Conservation (phyloP, 2,329 filamentous ascomycete genomes). For the Sarocladiaceae sp. region DNA sequence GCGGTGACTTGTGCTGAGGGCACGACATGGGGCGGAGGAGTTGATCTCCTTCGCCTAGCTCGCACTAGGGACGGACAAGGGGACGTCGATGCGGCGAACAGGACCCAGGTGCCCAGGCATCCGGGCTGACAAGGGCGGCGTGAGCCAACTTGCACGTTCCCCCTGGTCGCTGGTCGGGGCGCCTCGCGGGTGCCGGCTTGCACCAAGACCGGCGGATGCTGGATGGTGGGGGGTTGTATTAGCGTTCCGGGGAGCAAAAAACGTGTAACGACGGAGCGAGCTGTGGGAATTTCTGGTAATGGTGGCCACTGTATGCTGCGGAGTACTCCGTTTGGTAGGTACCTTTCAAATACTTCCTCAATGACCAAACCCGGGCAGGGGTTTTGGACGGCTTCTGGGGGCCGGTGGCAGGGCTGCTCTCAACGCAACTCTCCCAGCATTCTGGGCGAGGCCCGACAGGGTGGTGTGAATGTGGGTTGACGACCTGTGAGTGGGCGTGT, state of each 20-base stretch:
- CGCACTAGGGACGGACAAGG: neutral
- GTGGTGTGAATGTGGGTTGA: constrained; percentile 9
- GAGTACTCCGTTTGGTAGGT: too few relatives aligned
- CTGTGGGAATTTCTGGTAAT: neutral
- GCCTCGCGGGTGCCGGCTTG: constrained; percentile 6
- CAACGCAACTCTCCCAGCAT: constrained; percentile 3
- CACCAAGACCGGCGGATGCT: constrained; percentile 3
- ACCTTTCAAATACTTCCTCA: constrained; percentile 4
- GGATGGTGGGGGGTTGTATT: constrained; percentile 6
- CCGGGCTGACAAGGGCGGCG: constrained; percentile 8
- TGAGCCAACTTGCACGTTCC: neutral
- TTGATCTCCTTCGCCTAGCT: too few relatives aligned
- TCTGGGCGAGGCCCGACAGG: constrained; percentile 6
- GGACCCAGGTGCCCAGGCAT: neutral
- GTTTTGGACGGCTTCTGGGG: neutral
- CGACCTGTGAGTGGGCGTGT: neutral
- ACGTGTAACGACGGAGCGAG: constrained; percentile 2
- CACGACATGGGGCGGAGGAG: constrained; percentile 9
- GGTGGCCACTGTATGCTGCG: too few relatives aligned
- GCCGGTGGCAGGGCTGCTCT: neutral
- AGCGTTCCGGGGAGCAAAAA: constrained; percentile 8
- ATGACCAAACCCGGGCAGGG: neutral
- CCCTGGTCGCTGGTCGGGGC: too few relatives aligned
- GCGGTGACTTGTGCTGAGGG: constrained; percentile 10
- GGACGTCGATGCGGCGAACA: constrained; percentile 7